Evolutionary conservation across 306 rosid genomes (phyloP).

Genomic region (Vachellia pachyceras): DNA sequence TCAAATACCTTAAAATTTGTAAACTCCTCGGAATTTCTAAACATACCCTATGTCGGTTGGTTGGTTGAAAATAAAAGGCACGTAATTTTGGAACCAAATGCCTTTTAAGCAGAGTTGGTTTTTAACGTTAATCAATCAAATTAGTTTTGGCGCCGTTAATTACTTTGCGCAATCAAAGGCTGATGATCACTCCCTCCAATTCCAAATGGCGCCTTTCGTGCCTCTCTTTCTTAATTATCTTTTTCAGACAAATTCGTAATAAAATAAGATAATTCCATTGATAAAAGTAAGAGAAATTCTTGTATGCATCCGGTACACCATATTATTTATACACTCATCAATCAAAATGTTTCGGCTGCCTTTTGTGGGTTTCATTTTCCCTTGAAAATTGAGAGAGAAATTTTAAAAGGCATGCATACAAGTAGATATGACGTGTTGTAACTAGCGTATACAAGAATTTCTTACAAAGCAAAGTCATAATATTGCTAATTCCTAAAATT

Average conservation of each 20-base stretch:
- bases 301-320: too few species aligned
- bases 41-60: too few species aligned
- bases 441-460: too few species aligned
- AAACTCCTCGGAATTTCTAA: too few species aligned
- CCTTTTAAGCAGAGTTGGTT: background rate
- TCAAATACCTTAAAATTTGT: too few species aligned
- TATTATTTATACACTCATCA: too few species aligned
- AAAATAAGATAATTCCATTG: background rate
- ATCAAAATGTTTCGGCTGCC: too few species aligned
- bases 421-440: too few species aligned
- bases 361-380: too few species aligned
- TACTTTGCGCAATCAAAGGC: conserved; percentile 56
- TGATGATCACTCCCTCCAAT: conserved; percentile 24
- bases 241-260: background rate
- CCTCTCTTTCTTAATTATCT: conserved; percentile 28
- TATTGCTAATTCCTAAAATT: background rate
- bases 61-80: background rate
- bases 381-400: too few species aligned
- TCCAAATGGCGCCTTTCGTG: conserved; percentile 61
- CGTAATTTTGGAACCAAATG: background rate
- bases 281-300: background rate
- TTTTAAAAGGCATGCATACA: too few species aligned
- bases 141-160: conserved; percentile 51
- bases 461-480: background rate
- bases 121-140: background rate